phyloP scores from a whole-genome alignment of 805 yeast genomes.

The Zygotorulaspora chibaensis region DNA sequence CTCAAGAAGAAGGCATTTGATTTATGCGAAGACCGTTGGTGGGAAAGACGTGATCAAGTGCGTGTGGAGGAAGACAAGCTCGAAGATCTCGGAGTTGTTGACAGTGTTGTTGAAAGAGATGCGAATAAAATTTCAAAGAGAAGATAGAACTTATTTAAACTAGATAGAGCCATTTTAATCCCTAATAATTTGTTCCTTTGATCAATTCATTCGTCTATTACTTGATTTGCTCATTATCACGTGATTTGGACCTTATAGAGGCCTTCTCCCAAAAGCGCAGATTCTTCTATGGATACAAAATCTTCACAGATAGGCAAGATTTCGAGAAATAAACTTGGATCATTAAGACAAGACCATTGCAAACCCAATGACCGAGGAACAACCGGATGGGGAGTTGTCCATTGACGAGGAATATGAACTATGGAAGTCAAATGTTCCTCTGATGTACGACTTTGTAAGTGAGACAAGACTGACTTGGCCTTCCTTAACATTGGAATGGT shows the following conservation, averaged over 20 bases:
- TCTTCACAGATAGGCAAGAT: too few relatives aligned
- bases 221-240: not conserved
- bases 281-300: not conserved
- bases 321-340: not conserved
- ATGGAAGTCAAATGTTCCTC: conserved; percentile 78
- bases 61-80: conserved; percentile 82
- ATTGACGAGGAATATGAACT: conserved; percentile 59
- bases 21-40: conserved; percentile 90
- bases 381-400: conserved; percentile 30
- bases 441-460: conserved; percentile 77
- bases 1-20: conserved; percentile 87
- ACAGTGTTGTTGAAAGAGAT: conserved; percentile 78
- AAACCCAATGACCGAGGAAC: conserved; percentile 7
- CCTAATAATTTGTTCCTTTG: too few relatives aligned
- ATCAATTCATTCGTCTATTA: not conserved
- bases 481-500: conserved; percentile 73
- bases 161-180: too few relatives aligned
- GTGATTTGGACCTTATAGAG: not conserved
- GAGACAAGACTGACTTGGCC: conserved; percentile 84
- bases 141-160: conserved; percentile 17
- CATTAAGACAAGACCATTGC: not conserved
- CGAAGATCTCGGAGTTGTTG: conserved; percentile 89
- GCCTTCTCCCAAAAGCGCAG: not conserved
- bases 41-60: conserved; percentile 96
- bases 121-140: conserved; percentile 52